Evolutionary conservation across 176 grass and related monocot species (phyloP).

Genomic region (Metroxylon sagu): DNA sequence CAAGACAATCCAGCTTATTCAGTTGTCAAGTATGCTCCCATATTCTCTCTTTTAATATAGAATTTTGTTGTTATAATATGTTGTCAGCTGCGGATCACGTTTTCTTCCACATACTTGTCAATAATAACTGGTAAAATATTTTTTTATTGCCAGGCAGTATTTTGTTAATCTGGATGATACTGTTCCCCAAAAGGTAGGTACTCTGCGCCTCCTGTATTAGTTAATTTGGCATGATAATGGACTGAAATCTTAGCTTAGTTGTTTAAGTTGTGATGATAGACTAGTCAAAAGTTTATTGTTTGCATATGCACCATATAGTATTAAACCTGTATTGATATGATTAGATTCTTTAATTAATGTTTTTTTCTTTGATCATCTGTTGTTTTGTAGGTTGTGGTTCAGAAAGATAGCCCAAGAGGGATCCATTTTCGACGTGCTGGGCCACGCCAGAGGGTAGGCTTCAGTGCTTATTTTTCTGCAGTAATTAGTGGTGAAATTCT

Average conservation of each 20-base stretch:
- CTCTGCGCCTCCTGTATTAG: not conserved
- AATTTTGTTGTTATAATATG: not conserved
- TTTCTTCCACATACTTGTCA: not conserved
- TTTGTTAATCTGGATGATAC: conserved; percentile 90
- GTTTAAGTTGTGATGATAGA: not conserved
- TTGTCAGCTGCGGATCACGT: not conserved
- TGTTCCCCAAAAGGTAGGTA: conserved; percentile 74
- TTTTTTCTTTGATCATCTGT: not conserved
- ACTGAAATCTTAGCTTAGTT: not conserved
- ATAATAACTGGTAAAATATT: not conserved
- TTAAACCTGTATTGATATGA: too few relatives aligned
- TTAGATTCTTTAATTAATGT: not conserved
- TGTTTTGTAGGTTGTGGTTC: conserved; percentile 52
- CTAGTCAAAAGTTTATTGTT: not conserved
- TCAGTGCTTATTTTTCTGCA: not conserved
- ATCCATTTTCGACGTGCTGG: conserved; percentile 90
- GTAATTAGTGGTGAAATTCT: not conserved
- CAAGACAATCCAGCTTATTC: conserved; percentile 85
- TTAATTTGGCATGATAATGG: too few relatives aligned
- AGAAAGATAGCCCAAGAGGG: conserved; percentile 58
- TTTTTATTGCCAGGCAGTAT: conserved; percentile 64
- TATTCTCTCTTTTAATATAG: not conserved
- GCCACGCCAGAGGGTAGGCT: conserved; percentile 69
- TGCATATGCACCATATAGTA: too few relatives aligned
- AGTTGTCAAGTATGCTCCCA: conserved; percentile 71